A percentile compares a stretch with the other conserved stretches of the same genome.
Conservation (phyloP, 2,329 filamentous ascomycete species). For the Pseudovirgaria hyperparasitica region DNA sequence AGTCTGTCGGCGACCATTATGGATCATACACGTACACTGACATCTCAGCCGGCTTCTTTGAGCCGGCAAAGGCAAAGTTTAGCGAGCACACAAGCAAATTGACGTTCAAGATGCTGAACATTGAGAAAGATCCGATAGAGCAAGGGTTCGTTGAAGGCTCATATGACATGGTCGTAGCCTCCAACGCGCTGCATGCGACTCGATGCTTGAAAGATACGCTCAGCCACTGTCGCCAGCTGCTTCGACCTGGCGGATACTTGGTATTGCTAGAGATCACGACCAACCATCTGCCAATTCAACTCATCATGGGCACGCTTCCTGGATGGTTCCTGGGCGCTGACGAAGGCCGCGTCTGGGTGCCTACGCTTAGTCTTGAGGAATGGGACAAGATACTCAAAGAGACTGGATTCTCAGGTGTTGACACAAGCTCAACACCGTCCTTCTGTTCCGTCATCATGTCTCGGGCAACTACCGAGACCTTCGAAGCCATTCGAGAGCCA, state of each 20-base stretch:
- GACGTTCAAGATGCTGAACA: constrained; percentile 3
- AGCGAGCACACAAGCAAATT: constrained; percentile 1
- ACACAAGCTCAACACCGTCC: constrained; percentile 9
- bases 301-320: constrained; percentile 1
- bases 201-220: constrained; percentile 1
- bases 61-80: constrained; percentile 2
- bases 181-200: constrained; percentile 2
- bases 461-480: constrained; percentile 4
- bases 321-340: constrained; percentile 5
- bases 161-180: constrained; percentile 5
- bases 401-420: constrained; percentile 20
- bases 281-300: neutral
- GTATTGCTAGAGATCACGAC: constrained; percentile 18
- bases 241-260: constrained; percentile 28
- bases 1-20: constrained; percentile 8
- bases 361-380: constrained; percentile 11
- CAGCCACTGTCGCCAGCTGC: constrained; percentile 3
- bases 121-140: constrained; percentile 1
- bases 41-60: constrained; percentile 4
- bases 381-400: constrained; percentile 21
- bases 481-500: too few relatives aligned
- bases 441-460: constrained; percentile 3
- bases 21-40: constrained; percentile 5
- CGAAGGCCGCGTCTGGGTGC: constrained; percentile 13
- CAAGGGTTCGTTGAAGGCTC: constrained; percentile 4